A percentile compares a stretch with the other conserved stretches of the same genome.
These are phyloP conservation scores for Fusarium oligoseptatum DNA, from an alignment of 2,329 filamentous ascomycete genomes.

Conservation along the genomic window DNA sequence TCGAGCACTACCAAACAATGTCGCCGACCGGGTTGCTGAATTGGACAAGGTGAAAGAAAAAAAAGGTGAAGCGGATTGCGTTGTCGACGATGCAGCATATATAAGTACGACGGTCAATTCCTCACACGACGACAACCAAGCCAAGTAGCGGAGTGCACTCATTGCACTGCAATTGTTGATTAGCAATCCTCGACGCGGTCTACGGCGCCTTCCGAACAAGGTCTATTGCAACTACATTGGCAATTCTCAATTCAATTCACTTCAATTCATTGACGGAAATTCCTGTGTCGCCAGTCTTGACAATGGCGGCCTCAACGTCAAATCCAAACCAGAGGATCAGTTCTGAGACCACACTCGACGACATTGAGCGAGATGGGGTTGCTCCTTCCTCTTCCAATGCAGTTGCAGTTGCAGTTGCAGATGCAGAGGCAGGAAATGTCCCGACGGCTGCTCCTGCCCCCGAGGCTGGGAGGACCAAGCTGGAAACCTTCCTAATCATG, in stretches of 20 bases:
- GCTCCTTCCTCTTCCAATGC: background rate
- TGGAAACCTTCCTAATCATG: slow-evolving; percentile 57
- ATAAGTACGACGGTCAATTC: background rate
- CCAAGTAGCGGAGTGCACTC: background rate
- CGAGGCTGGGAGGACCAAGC: slow-evolving; percentile 43
- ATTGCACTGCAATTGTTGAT: slow-evolving; percentile 13
- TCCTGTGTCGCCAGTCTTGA: background rate
- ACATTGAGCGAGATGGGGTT: slow-evolving; percentile 44
- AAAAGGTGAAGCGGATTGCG: background rate
- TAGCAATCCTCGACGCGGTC: slow-evolving; percentile 37
- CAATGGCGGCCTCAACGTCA: slow-evolving; percentile 28
- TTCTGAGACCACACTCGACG: slow-evolving; percentile 48
- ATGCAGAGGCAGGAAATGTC: background rate
- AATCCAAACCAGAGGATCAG: slow-evolving; percentile 41
- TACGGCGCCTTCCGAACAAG: slow-evolving; percentile 35
- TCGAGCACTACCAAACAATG: background rate
- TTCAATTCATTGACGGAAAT: background rate
- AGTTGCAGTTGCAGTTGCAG: too few relatives aligned
- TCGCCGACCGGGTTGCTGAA: background rate
- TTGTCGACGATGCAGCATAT: background rate
- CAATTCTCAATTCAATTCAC: slow-evolving; percentile 4
- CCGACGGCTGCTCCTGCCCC: slow-evolving; percentile 17
- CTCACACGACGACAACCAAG: background rate
- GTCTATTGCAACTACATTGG: slow-evolving; percentile 25
- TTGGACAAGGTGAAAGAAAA: background rate